These are phyloP conservation scores for Lachancea sp. DNA, from an alignment of 805 yeast genomes.

Conservation along the genomic window DNA sequence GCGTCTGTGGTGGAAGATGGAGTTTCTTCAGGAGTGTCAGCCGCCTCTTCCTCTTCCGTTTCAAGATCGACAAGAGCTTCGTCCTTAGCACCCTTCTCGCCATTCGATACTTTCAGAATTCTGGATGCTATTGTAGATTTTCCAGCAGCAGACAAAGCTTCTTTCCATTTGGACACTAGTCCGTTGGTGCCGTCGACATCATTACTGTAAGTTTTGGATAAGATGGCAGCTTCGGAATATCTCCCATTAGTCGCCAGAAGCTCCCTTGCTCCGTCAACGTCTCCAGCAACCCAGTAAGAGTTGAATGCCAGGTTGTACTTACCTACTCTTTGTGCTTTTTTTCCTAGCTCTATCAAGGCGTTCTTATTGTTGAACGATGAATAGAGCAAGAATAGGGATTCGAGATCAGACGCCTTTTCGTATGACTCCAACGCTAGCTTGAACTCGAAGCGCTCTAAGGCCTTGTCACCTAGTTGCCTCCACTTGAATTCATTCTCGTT, in stretches of 20 bases:
- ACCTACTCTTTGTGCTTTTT: conserved; percentile 62
- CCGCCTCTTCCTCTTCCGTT: conserved; percentile 21
- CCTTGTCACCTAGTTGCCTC: conserved; percentile 86
- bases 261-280: conserved; percentile 53
- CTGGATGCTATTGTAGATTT: conserved; percentile 57
- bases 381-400: conserved; percentile 74
- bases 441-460: conserved; percentile 72
- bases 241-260: conserved; percentile 64
- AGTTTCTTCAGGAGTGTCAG: conserved; percentile 13
- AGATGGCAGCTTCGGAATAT: conserved; percentile 76
- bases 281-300: conserved; percentile 82
- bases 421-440: conserved; percentile 75
- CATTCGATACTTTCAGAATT: conserved; percentile 41
- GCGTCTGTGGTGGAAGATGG: conserved; percentile 9
- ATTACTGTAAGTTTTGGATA: conserved; percentile 65
- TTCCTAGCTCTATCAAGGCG: conserved; percentile 58
- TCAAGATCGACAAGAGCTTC: conserved; percentile 39
- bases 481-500: conserved; percentile 65
- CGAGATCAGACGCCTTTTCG: conserved; percentile 70
- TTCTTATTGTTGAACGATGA: conserved; percentile 69
- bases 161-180: conserved; percentile 63
- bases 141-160: conserved; percentile 43
- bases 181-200: conserved; percentile 39
- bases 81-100: conserved; percentile 17
- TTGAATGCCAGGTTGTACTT: conserved; percentile 87